Conservation (phyloP, 805 yeast species). For the Sugiyamaella valdiviana region DNA sequence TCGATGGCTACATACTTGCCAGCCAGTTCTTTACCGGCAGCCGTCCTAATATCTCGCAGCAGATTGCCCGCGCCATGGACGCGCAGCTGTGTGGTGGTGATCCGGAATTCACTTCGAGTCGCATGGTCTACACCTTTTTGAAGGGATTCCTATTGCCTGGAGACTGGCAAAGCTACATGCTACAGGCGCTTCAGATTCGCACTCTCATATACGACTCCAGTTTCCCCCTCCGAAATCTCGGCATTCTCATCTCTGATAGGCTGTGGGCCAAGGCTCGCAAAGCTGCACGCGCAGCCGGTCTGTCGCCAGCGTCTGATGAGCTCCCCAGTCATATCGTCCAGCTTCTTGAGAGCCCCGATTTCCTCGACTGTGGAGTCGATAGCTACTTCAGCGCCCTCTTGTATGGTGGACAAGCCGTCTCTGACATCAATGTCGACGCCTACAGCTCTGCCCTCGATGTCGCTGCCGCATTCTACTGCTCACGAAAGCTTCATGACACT, state of each 20-base stretch:
- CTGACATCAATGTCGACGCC: not conserved
- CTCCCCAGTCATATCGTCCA: conserved; percentile 3
- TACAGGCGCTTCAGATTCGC: conserved; percentile 29
- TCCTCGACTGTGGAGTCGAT: not conserved
- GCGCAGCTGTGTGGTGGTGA: conserved; percentile 37
- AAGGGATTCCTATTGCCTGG: conserved; percentile 23
- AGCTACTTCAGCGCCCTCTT: not conserved
- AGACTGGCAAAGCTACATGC: conserved; percentile 24
- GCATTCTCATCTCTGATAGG: conserved; percentile 9
- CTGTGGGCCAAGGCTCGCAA: conserved; percentile 27
- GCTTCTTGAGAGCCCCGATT: not conserved
- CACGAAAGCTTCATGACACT: conserved; percentile 3
- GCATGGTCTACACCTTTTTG: conserved; percentile 27
- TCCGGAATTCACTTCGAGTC: conserved; percentile 18
- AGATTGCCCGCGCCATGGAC: conserved; percentile 27
- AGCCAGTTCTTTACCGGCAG: conserved; percentile 12
- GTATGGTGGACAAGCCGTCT: not conserved
- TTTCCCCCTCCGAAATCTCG: conserved; percentile 13
- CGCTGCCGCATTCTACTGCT: not conserved
- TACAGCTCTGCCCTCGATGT: not conserved
- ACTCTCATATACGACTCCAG: conserved; percentile 21
- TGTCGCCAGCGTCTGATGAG: not conserved
- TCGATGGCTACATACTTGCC: conserved; percentile 20
- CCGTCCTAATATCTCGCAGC: not conserved
- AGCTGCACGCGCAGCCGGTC: not conserved